These are phyloP conservation scores for Fusarium beomiforme DNA, from an alignment of 2,329 filamentous ascomycete species.

Conservation along the genomic window DNA sequence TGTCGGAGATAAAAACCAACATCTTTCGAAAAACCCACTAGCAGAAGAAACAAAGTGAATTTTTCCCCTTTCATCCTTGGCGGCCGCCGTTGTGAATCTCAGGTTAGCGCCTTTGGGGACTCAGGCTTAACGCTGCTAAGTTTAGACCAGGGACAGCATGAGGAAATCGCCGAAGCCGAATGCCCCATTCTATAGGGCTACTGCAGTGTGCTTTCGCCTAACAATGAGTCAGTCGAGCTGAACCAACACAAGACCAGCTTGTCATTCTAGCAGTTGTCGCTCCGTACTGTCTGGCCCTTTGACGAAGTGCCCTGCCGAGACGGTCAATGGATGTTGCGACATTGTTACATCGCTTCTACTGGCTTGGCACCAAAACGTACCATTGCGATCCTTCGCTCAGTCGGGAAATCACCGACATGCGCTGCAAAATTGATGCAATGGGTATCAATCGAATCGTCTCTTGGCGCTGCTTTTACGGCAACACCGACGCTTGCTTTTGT, in stretches of 20 bases:
- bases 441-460: conserved; percentile 25
- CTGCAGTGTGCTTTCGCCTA: neutral
- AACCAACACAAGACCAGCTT: neutral
- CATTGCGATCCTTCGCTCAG: neutral
- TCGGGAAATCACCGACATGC: conserved; percentile 20
- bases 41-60: neutral
- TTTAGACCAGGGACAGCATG: conserved; percentile 17
- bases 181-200: conserved; percentile 18
- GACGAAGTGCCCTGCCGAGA: conserved; percentile 2
- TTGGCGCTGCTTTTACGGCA: neutral
- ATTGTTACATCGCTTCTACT: conserved; percentile 8
- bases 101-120: conserved; percentile 18
- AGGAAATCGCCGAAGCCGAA: conserved; percentile 29
- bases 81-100: conserved; percentile 4
- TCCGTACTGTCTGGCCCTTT: neutral
- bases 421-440: conserved; percentile 1
- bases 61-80: conserved; percentile 2
- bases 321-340: neutral
- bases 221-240: neutral
- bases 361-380: conserved; percentile 10
- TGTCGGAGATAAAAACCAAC: conserved; percentile 13
- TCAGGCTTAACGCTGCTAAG: conserved; percentile 21
- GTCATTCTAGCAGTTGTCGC: neutral
- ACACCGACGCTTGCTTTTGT: neutral
- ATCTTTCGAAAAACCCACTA: neutral